Evolutionary conservation across 1,284 basidiomycete species (phyloP).

Genomic region (Schizophyllum commune): DNA sequence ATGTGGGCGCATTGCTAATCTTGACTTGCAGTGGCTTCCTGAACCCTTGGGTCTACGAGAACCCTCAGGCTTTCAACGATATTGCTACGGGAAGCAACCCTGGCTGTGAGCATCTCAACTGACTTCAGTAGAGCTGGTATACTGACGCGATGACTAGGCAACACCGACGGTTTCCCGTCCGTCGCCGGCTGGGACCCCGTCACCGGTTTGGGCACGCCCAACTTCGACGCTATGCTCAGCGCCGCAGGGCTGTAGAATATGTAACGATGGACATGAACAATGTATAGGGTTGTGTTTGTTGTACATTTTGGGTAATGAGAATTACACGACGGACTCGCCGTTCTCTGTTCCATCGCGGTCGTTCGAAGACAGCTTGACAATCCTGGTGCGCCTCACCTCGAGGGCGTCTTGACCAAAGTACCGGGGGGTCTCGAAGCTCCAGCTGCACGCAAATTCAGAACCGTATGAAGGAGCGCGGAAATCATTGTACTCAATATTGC

Average conservation of each 20-base stretch:
- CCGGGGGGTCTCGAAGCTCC: constrained; percentile 7
- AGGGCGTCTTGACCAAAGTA: constrained; percentile 5
- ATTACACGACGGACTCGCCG: too few species aligned
- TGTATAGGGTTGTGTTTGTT: too few species aligned
- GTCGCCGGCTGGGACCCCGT: constrained; percentile 11
- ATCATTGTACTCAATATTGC: constrained; percentile 2
- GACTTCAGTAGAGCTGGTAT: too few species aligned
- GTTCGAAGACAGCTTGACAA: not conserved
- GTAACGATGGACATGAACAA: too few species aligned
- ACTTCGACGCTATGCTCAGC: constrained; percentile 1
- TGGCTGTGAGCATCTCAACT: not conserved
- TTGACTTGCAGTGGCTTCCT: constrained; percentile 45
- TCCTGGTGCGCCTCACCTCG: constrained; percentile 1
- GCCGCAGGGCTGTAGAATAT: not conserved
- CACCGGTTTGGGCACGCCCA: constrained; percentile 12
- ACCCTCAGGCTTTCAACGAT: constrained; percentile 32
- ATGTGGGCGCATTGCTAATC: not conserved
- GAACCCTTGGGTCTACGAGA: constrained; percentile 49
- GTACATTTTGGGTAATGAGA: too few species aligned
- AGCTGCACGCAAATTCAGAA: not conserved
- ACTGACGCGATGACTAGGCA: not conserved
- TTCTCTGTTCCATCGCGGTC: too few species aligned
- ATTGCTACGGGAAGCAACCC: constrained; percentile 32
- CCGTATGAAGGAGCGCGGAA: not conserved
- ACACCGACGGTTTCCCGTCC: constrained; percentile 7